These are phyloP conservation scores for Camelina hispida DNA, from an alignment of 345 rosid genomes.

Conservation along the genomic window DNA sequence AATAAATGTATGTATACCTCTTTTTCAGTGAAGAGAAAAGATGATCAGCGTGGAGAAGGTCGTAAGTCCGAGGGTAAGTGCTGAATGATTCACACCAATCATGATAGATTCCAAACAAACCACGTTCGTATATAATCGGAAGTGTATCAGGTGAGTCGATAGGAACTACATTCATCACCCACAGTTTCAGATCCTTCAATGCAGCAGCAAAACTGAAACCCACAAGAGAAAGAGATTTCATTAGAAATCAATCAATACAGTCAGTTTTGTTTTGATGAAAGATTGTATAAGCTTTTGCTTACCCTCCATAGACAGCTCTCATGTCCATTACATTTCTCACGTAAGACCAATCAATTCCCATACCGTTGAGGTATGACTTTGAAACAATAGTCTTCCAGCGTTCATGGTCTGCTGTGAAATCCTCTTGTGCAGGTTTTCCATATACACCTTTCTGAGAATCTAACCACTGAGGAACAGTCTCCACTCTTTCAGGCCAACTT, in stretches of 20 bases:
- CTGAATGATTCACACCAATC: constrained; percentile 96
- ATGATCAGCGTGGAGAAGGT: constrained; percentile 82
- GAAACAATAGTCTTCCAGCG: constrained; percentile 79
- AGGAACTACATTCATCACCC: constrained; percentile 95
- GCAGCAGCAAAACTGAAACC: constrained; percentile 84
- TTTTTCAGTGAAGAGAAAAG: constrained; percentile 56
- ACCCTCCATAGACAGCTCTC: constrained; percentile 99
- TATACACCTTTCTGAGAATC: constrained; percentile 69
- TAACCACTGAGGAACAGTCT: constrained; percentile 74
- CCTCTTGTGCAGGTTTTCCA: constrained; percentile 60
- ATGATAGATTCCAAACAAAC: constrained; percentile 86
- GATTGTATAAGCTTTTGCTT: constrained; percentile 36
- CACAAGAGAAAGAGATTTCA: constrained; percentile 8
- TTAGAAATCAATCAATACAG: background rate
- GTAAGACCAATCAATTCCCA: constrained; percentile 71
- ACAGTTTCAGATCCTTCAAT: constrained; percentile 64
- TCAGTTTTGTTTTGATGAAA: background rate
- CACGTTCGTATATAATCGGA: constrained; percentile 71
- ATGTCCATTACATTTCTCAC: constrained; percentile 90
- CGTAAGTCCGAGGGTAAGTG: constrained; percentile 86
- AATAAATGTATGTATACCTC: constrained; percentile 52
- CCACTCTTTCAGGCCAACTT: constrained; percentile 82
- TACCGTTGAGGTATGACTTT: constrained; percentile 68
- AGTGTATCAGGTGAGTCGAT: constrained; percentile 71
- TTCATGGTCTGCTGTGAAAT: constrained; percentile 61